Evolutionary conservation across 148 eudicot genomes (phyloP).

Genomic region (Mesembryanthemum crystallinum): DNA sequence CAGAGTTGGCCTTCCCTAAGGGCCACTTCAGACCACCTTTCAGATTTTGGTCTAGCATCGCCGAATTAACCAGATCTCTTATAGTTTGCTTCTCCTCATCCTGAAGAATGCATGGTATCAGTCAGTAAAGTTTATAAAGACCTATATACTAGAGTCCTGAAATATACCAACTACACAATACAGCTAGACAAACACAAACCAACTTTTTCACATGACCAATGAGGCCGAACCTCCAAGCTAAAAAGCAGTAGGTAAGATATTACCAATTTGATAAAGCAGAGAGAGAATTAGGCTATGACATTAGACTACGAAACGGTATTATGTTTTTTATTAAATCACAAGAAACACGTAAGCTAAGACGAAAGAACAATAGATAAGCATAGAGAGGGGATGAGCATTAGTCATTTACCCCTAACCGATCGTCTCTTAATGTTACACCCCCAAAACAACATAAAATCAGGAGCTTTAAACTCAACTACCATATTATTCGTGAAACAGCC

Average conservation of each 20-base stretch:
- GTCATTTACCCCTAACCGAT: too few relatives aligned
- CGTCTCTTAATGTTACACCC: too few relatives aligned
- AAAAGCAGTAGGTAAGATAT: neutral
- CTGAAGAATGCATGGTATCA: slow-evolving; percentile 17
- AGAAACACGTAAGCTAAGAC: too few relatives aligned
- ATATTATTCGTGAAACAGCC: too few relatives aligned
- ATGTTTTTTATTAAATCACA: neutral
- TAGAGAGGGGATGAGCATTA: too few relatives aligned
- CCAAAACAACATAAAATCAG: too few relatives aligned
- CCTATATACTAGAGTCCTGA: neutral
- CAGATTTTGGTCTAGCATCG: slow-evolving; percentile 31
- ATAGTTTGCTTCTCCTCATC: slow-evolving; percentile 28
- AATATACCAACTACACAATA: neutral
- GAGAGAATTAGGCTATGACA: neutral
- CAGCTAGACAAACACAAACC: neutral
- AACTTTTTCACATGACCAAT: neutral
- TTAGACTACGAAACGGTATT: neutral
- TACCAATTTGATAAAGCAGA: neutral
- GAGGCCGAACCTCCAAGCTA: neutral
- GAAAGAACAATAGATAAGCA: too few relatives aligned
- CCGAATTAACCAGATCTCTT: slow-evolving; percentile 23
- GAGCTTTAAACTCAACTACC: too few relatives aligned
- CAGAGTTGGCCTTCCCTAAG: slow-evolving; percentile 26
- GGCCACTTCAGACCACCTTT: slow-evolving; percentile 43
- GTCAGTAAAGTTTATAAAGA: neutral